phyloP scores from a whole-genome alignment of 345 rosid genomes.

The Arabidopsis thaliana region TAIR10.1 NC_003070.9:3109501-3110000 shows the following conservation, averaged over 20 bases:
- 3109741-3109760: constrained; percentile 74
- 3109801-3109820: constrained; percentile 66
- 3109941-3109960: constrained; percentile 67
- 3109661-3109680: constrained; percentile 58
- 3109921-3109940: constrained; percentile 77
- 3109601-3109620: constrained; percentile 75
- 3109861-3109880: constrained; percentile 74
- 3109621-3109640: constrained; percentile 69
- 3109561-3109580: constrained; percentile 64
- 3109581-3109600: constrained; percentile 63
- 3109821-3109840: constrained; percentile 76
- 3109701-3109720: constrained; percentile 57
- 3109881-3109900: constrained; percentile 81
- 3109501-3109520: neutral
- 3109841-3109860: constrained; percentile 70
- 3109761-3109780: constrained; percentile 81
- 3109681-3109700: constrained; percentile 74
- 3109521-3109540: constrained; percentile 9
- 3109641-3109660: constrained; percentile 72
- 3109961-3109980: constrained; percentile 68
- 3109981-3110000: constrained; percentile 67
- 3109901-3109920: constrained; percentile 78
- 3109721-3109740: constrained; percentile 57
- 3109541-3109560: neutral
- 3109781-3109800: constrained; percentile 67